Base-by-base conservation (phyloP, 1,284 basidiomycete species). In the Paramarasmius palmivorus region DNA sequence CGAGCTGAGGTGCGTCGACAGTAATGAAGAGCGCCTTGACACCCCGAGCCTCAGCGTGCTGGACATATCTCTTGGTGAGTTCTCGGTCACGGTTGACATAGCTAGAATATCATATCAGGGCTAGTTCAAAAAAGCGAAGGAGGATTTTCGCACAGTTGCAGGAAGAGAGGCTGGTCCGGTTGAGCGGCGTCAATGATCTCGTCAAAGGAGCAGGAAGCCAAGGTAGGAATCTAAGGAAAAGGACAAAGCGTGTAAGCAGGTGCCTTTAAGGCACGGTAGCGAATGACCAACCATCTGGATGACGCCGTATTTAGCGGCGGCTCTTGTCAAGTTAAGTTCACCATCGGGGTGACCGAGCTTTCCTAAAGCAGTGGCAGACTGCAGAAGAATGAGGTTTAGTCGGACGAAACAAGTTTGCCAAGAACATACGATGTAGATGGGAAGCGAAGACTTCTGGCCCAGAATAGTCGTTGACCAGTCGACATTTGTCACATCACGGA, bases 301-400 rank as follows among this genome's bases (percentile, higher is more conserved):
- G 46, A 93, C 73, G 14, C 79, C 82, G 56, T 90, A 78, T 63
- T 86, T 86, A 0, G 83, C 92, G 0, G 92, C 93, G 0, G 92
- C 93, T 56, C 86, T 78, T 0, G 95, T 98, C 42, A 98, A 68
- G 64, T 87, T 89, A 10, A 95, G 76, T 71, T 97, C 95, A 17
- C 95, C 95, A 54, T 95, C 92, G 0, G 93, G 92, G 65, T 97
- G 95, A 4, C 93, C 95, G 2, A 98, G 86, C 73, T 96, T 97
- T 32, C 95, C 95, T 4, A 79, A 73, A 1, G 90, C 90, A 10
- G 90, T 92, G 20, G 88, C 88, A 37, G 83, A 83, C 86, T 88
- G 48, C 29, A n/a, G 29, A 23, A 32, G 39, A 12, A 40, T 15
- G 20, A 29, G 15, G 15, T 15, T 4, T 14, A 17, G 9, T 12